phyloP scores from a whole-genome alignment of 2,329 filamentous ascomycete genomes.

The Stagonosporopsis tanaceti region DNA sequence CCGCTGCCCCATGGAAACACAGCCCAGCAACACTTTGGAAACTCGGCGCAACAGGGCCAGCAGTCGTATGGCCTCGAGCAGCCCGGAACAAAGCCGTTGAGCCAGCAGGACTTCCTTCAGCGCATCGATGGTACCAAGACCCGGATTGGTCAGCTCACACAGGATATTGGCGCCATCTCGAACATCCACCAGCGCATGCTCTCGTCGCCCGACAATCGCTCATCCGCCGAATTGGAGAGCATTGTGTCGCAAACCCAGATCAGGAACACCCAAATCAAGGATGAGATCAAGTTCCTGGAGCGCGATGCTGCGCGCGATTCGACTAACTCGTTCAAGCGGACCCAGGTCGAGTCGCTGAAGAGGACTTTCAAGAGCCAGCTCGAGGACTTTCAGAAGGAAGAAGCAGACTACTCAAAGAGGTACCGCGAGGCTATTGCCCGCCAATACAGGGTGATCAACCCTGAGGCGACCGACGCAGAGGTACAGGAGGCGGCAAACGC shows the following conservation, averaged over 20 bases:
- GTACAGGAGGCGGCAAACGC: conserved; percentile 72
- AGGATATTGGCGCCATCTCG: conserved; percentile 72
- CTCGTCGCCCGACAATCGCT: conserved; percentile 65
- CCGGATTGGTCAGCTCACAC: conserved; percentile 72
- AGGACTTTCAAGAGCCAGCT: conserved; percentile 75
- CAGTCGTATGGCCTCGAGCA: conserved; percentile 57
- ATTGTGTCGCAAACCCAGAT: conserved; percentile 74
- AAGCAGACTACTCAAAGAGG: conserved; percentile 72
- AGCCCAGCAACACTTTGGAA: conserved; percentile 54
- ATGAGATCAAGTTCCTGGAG: conserved; percentile 80
- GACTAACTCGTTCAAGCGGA: conserved; percentile 71
- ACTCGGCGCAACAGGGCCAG: conserved; percentile 32
- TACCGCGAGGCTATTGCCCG: conserved; percentile 81
- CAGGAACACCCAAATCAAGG: conserved; percentile 77
- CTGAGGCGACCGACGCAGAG: conserved; percentile 77
- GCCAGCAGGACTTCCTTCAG: conserved; percentile 72
- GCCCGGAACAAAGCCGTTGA: conserved; percentile 60
- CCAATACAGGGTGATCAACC: conserved; percentile 83
- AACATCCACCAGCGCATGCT: conserved; percentile 76
- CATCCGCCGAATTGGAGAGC: conserved; percentile 67
- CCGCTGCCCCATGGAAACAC: conserved; percentile 21
- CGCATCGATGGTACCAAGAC: conserved; percentile 72
- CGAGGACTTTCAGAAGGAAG: conserved; percentile 74
- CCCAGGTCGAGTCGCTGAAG: conserved; percentile 74
- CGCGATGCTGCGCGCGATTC: conserved; percentile 71